Base-by-base conservation (phyloP, 179 eudicot species). In the Pouteria campechiana region DNA sequence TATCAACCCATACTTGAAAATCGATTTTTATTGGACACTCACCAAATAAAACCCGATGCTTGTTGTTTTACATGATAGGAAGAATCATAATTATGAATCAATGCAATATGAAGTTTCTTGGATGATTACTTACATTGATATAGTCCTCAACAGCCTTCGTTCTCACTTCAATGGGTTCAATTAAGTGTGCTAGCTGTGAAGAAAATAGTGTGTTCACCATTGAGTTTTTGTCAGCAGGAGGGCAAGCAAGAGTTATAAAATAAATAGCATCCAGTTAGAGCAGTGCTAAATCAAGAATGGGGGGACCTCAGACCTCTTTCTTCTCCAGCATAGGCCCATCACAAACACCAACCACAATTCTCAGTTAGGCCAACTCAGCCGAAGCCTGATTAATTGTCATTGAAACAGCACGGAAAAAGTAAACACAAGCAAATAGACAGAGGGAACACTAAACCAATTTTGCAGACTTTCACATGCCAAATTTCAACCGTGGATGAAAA, bases 321-420 rank as follows among this genome's bases (percentile, higher is more conserved):
- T 75, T 84, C 7, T 57, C 32, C 47, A 89, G 54, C 97, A 84
- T 81, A 44, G 86, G 77, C 23, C 93, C 97, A 58, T 89, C 81
- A 64, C 89, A 79, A 50, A 85, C 73, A 55, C 97, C 97, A 17
- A 89, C 62, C 9, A 89, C 89, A 17, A 89, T 60, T 8, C 93
- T 74, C 11, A 72, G 69, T 64, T 60, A 63, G 12, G 95, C 78
- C 54, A 81, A 52, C 32, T 65, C 67, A 12, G 89, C 83, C 3
- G 95, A 85, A 7, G 80, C 83, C 97, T 88, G 44, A 8, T 9
- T 3, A 48, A 7, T 3, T 5, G 2, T 2, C 6, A 6, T 25
- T 35, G 11, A 7, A 6, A 8, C 0, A 15, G n/a, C n/a, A n/a
- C n/a, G n/a, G n/a, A n/a, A n/a, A n/a, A n/a, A n/a, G n/a, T n/a